Evolutionary conservation across 345 rosid genomes (phyloP).

Genomic region (Arabidopsis suecica): DNA sequence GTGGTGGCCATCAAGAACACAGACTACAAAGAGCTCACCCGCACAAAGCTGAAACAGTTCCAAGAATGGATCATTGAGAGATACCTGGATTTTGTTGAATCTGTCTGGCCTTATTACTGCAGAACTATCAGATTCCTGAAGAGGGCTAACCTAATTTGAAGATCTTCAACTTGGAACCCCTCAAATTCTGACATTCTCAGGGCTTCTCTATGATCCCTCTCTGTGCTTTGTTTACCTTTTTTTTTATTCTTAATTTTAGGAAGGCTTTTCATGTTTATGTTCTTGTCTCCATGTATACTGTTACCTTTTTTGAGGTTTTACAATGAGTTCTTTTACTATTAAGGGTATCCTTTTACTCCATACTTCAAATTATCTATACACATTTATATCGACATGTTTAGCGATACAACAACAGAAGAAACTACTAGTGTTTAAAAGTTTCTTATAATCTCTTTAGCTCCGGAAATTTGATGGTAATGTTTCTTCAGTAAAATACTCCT

Average conservation of each 20-base stretch:
- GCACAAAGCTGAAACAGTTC: slow-evolving; percentile 60
- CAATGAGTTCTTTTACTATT: slow-evolving; percentile 31
- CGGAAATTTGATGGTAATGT: slow-evolving; percentile 65
- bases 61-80: slow-evolving; percentile 69
- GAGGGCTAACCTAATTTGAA: slow-evolving; percentile 80
- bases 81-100: slow-evolving; percentile 80
- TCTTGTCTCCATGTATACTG: slow-evolving; percentile 42
- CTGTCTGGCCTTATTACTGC: slow-evolving; percentile 95
- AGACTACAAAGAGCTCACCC: slow-evolving; percentile 63
- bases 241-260: slow-evolving; percentile 40
- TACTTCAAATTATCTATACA: slow-evolving; percentile 9
- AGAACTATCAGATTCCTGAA: slow-evolving; percentile 91
- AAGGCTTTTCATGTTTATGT: slow-evolving; percentile 39
- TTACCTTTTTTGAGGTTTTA: slow-evolving; percentile 41
- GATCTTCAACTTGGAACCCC: slow-evolving; percentile 17
- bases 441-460: slow-evolving; percentile 43
- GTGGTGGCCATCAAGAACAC: slow-evolving; percentile 62
- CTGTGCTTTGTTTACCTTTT: slow-evolving; percentile 10
- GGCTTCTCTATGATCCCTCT: slow-evolving; percentile 30
- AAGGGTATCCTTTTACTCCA: background rate
- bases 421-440: slow-evolving; percentile 9
- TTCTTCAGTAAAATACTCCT: slow-evolving; percentile 81
- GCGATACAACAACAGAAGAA: slow-evolving; percentile 25
- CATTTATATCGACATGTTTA: slow-evolving; percentile 2
- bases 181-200: slow-evolving; percentile 30